A percentile compares a stretch with the other conserved stretches of the same genome.
Evolutionary conservation across 495 filamentous ascomycete genomes (phyloP).

Genomic region (Aspergillus olivimuriae): DNA sequence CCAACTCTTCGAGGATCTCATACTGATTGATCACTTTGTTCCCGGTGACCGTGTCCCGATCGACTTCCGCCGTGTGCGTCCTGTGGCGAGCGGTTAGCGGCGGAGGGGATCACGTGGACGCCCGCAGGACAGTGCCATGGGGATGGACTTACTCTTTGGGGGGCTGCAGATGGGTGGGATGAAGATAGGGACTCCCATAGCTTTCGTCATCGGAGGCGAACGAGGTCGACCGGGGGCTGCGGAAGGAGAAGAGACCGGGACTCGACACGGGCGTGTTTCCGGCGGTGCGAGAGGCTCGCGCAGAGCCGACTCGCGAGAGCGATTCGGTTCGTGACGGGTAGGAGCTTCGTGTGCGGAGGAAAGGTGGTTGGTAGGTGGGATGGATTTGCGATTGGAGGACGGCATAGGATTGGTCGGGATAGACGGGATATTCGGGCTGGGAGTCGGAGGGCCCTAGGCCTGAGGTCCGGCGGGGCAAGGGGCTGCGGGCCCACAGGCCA

Average conservation of each 20-base stretch:
- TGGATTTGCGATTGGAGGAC: conserved; percentile 44
- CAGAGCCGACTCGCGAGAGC: conserved; percentile 21
- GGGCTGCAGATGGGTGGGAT: conserved; percentile 58
- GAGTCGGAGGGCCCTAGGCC: conserved; percentile 22
- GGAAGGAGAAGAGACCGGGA: conserved; percentile 56
- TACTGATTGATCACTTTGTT: conserved; percentile 97
- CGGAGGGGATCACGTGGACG: too few relatives aligned
- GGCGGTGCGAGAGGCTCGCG: conserved; percentile 40
- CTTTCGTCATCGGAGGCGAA: conserved; percentile 44
- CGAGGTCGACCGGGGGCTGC: conserved; percentile 40
- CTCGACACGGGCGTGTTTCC: conserved; percentile 64
- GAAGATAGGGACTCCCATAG: conserved; percentile 51
- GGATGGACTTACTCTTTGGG: conserved; percentile 50
- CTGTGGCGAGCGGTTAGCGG: conserved; percentile 27
- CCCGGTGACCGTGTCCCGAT: conserved; percentile 78
- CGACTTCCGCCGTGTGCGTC: conserved; percentile 83
- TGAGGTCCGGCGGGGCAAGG: conserved; percentile 22
- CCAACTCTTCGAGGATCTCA: conserved; percentile 91
- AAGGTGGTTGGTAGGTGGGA: conserved; percentile 37
- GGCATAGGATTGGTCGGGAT: conserved; percentile 49
- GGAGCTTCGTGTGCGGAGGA: conserved; percentile 34
- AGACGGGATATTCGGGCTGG: conserved; percentile 39
- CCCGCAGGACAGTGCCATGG: too few relatives aligned
- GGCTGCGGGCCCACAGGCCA: conserved; percentile 18
- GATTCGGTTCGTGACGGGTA: conserved; percentile 35